Base-by-base conservation (phyloP, 441 rosid genomes). In the Jatropha podagrica region DNA sequence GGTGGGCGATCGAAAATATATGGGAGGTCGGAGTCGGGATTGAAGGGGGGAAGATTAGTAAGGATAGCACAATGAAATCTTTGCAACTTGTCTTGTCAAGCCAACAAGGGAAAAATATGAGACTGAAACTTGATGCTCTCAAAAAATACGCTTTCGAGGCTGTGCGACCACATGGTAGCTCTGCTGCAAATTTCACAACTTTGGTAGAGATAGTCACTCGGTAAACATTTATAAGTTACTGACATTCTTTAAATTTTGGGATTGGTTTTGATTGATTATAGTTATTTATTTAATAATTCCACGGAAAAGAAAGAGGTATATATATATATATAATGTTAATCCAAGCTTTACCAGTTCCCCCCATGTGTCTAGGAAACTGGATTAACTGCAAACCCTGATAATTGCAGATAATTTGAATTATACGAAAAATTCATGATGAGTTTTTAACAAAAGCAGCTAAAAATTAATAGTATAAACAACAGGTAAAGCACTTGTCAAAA, bases 1-100 rank as follows among this genome's bases (percentile, higher is more conserved):
- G 44, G 40, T 69, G 85, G 75, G 79, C 73, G 0, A 60, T 84
- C 20, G 89, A 83, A 75, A 72, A 46, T 0, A 76, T 69, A 0
- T 89, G 90, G 90, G 70, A 71, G 41, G 72, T 77, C 9, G 91
- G 88, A 11, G 12, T 81, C 68, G 79, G 60, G 26, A 42, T 88
- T 44, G 84, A 83, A n/a, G 90, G 85, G 4, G 86, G 81, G 38
- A 59, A 20, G 1, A 70, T 86, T 40, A 83, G 81, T 0, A 82
- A 81, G 69, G 75, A 68, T 59, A 81, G 78, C 40, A 48, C 72
- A 13, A 27, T 51, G 10, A 70, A 64, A 23, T 85, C 85, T 0
- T 60, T 90, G 71, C 55, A 68, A 17, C 38, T 72, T 37, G 74
- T 87, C 26, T 14, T 81, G 78, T 46, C 37, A 9, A 63, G 68